Percentiles rank a stretch among this genome's conserved stretches.
Conservation (phyloP, 768 basidiomycete genomes). For the Leccinellum rugosiceps region DNA sequence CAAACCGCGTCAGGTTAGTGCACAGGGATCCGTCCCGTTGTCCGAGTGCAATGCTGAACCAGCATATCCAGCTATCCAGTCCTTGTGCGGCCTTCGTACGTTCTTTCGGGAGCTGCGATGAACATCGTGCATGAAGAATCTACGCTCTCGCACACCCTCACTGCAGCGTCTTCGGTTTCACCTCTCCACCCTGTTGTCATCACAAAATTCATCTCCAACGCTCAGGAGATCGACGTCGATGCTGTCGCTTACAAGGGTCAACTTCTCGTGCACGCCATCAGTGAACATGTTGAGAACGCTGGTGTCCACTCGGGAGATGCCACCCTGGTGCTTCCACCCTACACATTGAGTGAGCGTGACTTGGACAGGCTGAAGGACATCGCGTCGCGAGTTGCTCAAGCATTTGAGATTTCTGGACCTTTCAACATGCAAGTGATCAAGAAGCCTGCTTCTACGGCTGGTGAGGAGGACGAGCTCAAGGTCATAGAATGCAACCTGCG, state of each 20-base stretch:
- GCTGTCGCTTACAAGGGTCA: constrained; percentile 92
- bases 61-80: constrained; percentile 76
- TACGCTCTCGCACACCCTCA: constrained; percentile 85
- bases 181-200: constrained; percentile 97
- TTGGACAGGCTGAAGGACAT: constrained; percentile 89
- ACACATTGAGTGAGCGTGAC: constrained; percentile 71
- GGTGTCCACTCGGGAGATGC: constrained; percentile 99
- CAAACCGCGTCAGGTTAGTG: constrained; percentile 65
- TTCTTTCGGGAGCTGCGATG: constrained; percentile 98
- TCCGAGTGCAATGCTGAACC: not conserved
- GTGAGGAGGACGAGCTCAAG: constrained; percentile 72
- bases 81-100: constrained; percentile 96
- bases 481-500: constrained; percentile 99
- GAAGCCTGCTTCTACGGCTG: constrained; percentile 52
- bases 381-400: constrained; percentile 90
- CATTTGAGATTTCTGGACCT: constrained; percentile 96
- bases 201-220: constrained; percentile 97
- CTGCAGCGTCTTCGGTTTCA: constrained; percentile 95
- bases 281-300: constrained; percentile 98
- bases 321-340: constrained; percentile 93
- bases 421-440: constrained; percentile 99
- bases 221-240: constrained; percentile 97
- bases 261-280: constrained; percentile 92
- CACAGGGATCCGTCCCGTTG: not conserved
- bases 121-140: constrained; percentile 96